Evolutionary conservation across 1,284 basidiomycete species (phyloP).

Genomic region (Coriolopsis trogii): DNA sequence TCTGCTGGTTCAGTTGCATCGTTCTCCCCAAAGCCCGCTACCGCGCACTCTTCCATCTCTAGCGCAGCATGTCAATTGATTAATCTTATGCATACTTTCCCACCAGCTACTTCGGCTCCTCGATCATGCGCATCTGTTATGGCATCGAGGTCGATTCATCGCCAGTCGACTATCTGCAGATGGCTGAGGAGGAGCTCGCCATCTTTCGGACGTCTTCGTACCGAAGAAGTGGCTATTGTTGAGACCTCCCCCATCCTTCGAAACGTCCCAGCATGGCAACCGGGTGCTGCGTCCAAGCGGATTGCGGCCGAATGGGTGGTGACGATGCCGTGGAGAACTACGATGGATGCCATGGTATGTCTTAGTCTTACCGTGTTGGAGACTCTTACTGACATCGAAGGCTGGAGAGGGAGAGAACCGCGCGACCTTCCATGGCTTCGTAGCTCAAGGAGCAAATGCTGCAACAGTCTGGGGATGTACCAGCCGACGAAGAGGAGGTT

Average conservation of each 20-base stretch:
- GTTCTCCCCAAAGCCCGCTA: not conserved
- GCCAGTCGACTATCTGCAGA: slow-evolving; percentile 22
- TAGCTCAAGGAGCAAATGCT: not conserved
- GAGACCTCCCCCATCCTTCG: slow-evolving; percentile 2
- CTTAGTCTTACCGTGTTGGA: not conserved
- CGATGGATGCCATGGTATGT: slow-evolving; percentile 12
- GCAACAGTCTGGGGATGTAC: not conserved
- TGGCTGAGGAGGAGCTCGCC: slow-evolving; percentile 12
- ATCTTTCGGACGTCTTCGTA: slow-evolving; percentile 10
- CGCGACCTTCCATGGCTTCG: slow-evolving; percentile 1
- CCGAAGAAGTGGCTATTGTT: slow-evolving; percentile 15
- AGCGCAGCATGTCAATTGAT: not conserved
- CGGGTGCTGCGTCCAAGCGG: slow-evolving; percentile 9
- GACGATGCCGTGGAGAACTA: slow-evolving; percentile 8
- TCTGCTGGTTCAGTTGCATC: not conserved
- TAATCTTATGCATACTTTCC: not conserved
- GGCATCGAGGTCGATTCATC: slow-evolving; percentile 34
- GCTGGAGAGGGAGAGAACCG: slow-evolving; percentile 2
- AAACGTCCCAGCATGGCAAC: not conserved
- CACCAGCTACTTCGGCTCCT: slow-evolving; percentile 32
- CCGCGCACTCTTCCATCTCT: not conserved
- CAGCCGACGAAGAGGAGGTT: slow-evolving; percentile 6
- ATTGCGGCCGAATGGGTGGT: slow-evolving; percentile 5
- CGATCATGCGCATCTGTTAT: slow-evolving; percentile 35
- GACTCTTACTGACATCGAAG: not conserved